These are phyloP conservation scores for Cystobasidium tubakii DNA, from an alignment of 768 basidiomycete genomes.

Conservation along the genomic window DNA sequence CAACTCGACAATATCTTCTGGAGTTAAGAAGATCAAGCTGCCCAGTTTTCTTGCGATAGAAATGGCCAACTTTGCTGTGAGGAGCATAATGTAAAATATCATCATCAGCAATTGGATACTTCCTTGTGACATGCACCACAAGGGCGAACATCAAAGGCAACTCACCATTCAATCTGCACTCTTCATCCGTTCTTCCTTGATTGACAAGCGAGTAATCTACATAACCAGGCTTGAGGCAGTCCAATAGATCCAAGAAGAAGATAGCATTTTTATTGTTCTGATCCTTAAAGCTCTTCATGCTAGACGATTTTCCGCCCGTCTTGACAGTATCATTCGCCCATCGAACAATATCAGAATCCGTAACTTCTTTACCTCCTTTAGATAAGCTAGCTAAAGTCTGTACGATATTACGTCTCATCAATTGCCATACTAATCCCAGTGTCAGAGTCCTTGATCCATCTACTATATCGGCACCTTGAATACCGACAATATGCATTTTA, in stretches of 20 bases:
- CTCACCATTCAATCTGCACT: conserved; percentile 81
- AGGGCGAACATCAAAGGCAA: no score
- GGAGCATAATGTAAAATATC: no score
- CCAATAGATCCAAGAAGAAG: conserved; percentile 88
- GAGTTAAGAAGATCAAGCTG: conserved; percentile 89
- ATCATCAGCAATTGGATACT: no score
- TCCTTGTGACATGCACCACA: no score
- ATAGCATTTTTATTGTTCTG: conserved; percentile 77
- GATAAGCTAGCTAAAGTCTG: conserved; percentile 72
- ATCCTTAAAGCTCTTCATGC: conserved; percentile 91
- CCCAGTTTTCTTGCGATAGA: conserved; percentile 92
- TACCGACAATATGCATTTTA: conserved; percentile 90
- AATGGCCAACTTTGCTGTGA: conserved; percentile 84
- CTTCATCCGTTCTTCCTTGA: conserved; percentile 64
- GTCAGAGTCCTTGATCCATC: conserved; percentile 89
- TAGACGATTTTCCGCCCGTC: conserved; percentile 52
- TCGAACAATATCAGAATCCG: conserved; percentile 85
- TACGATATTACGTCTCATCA: conserved; percentile 65
- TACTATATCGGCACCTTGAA: conserved; percentile 95
- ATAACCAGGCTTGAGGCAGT: conserved; percentile 84
- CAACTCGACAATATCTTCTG: conserved; percentile 93
- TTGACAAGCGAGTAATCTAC: conserved; percentile 78
- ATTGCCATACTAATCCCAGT: conserved; percentile 97
- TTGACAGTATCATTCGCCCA: conserved; percentile 92
- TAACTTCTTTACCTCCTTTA: conserved; percentile 70